These are phyloP conservation scores for Nigrospora oryzae DNA, from an alignment of 2,329 filamentous ascomycete genomes.

Conservation along the genomic window DNA sequence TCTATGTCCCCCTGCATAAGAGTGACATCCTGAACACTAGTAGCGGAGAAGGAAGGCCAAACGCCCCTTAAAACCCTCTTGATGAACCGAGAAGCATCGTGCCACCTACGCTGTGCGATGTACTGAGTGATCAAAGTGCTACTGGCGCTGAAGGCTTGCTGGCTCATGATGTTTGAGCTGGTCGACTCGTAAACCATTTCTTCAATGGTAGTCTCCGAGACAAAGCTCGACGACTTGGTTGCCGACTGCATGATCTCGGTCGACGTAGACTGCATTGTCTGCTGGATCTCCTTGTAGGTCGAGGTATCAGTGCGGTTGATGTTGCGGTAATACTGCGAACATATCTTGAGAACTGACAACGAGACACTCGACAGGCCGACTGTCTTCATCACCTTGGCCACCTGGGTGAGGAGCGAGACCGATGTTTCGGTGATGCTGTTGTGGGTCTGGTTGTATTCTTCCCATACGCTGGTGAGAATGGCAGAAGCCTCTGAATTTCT, in stretches of 20 bases:
- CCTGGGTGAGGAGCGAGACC: slow-evolving; percentile 24
- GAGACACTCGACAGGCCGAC: slow-evolving; percentile 33
- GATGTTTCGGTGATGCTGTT: slow-evolving; percentile 29
- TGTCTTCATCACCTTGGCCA: slow-evolving; percentile 34
- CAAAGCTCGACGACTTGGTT: slow-evolving; percentile 10
- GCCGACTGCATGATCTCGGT: slow-evolving; percentile 30
- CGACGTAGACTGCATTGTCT: slow-evolving; percentile 30
- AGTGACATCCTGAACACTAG: slow-evolving; percentile 31
- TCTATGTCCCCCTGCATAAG: slow-evolving; percentile 31
- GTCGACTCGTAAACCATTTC: slow-evolving; percentile 34
- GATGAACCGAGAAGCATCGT: slow-evolving; percentile 34
- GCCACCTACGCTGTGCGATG: slow-evolving; percentile 35
- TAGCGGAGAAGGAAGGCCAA: slow-evolving; percentile 36
- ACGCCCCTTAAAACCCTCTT: slow-evolving; percentile 32
- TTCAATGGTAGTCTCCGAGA: slow-evolving; percentile 31
- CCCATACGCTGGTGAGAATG: slow-evolving; percentile 34
- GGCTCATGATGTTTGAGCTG: slow-evolving; percentile 26
- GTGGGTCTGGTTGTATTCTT: slow-evolving; percentile 33
- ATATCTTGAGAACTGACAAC: slow-evolving; percentile 37
- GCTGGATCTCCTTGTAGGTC: slow-evolving; percentile 30
- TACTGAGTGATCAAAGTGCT: slow-evolving; percentile 30
- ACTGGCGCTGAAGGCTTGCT: slow-evolving; percentile 29
- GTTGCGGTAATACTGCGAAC: slow-evolving; percentile 24
- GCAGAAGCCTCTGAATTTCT: slow-evolving; percentile 33
- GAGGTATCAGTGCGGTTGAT: slow-evolving; percentile 22